These are phyloP conservation scores for Coemansia sp. DNA, from an alignment of 192 early-diverging fungal species.

Conservation along the genomic window DNA sequence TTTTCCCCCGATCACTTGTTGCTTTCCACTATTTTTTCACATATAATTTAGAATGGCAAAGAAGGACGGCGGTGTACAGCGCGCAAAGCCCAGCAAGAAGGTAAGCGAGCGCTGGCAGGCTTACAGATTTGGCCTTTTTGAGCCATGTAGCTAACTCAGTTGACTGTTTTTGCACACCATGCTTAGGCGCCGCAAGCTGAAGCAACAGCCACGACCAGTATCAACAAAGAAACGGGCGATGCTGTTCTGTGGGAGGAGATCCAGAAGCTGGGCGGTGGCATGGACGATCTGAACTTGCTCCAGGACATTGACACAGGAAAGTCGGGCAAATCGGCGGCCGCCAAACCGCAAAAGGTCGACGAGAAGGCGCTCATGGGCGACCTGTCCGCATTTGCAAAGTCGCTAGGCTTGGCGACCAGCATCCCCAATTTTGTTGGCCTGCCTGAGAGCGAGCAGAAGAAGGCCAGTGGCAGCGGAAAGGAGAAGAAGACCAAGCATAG, in stretches of 20 bases:
- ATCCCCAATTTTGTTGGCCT: conserved; percentile 31
- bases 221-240: not conserved
- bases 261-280: conserved; percentile 60
- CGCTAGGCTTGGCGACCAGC: conserved; percentile 30
- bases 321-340: conserved; percentile 8
- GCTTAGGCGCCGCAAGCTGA: not conserved
- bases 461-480: conserved; percentile 4
- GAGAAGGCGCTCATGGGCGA: conserved; percentile 23
- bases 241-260: conserved; percentile 59
- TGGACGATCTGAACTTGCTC: conserved; percentile 58
- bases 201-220: not conserved
- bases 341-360: conserved; percentile 15
- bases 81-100: conserved; percentile 7
- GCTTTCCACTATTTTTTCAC: not conserved
- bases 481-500: not conserved
- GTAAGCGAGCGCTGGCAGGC: not conserved
- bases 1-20: not conserved
- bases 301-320: conserved; percentile 54
- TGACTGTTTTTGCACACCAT: not conserved
- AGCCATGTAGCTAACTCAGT: not conserved
- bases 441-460: conserved; percentile 24
- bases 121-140: too few relatives aligned
- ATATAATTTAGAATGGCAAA: conserved; percentile 8
- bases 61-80: conserved; percentile 13
- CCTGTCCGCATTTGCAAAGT: conserved; percentile 41